Evolutionary conservation across 306 rosid species (phyloP).

Genomic region (Oemleria cerasiformis): DNA sequence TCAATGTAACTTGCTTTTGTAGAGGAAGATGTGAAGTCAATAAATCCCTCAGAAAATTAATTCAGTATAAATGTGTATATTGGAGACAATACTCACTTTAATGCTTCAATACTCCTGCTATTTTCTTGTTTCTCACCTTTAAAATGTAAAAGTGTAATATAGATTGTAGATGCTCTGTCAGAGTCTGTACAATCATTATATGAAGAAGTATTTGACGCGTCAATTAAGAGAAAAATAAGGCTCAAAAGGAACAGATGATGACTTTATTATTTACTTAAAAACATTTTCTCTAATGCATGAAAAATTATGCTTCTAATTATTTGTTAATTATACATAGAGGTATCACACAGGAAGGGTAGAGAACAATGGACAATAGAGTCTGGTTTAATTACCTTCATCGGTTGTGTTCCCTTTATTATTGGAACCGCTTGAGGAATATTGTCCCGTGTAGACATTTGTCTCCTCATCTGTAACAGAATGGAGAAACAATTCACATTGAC

Average conservation of each 20-base stretch:
- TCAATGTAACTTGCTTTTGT: background rate
- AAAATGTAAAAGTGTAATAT: background rate
- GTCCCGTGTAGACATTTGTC: slow-evolving; percentile 41
- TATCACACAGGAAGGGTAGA: slow-evolving; percentile 8
- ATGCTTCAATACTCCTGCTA: background rate
- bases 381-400: slow-evolving; percentile 64
- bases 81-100: background rate
- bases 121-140: background rate
- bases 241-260: background rate
- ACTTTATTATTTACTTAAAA: background rate
- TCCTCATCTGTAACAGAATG: slow-evolving; percentile 58
- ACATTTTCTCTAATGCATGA: background rate
- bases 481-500: slow-evolving; percentile 23
- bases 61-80: background rate
- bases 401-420: slow-evolving; percentile 36
- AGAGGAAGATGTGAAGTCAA: background rate
- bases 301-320: background rate
- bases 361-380: slow-evolving; percentile 16
- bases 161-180: background rate
- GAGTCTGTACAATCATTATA: background rate
- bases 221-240: background rate
- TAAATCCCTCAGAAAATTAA: background rate
- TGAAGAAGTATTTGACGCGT: background rate
- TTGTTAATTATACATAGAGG: background rate
- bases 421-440: slow-evolving; percentile 48